Conservation (phyloP, 306 rosid species). For the Cucurbita ficifolia region DNA sequence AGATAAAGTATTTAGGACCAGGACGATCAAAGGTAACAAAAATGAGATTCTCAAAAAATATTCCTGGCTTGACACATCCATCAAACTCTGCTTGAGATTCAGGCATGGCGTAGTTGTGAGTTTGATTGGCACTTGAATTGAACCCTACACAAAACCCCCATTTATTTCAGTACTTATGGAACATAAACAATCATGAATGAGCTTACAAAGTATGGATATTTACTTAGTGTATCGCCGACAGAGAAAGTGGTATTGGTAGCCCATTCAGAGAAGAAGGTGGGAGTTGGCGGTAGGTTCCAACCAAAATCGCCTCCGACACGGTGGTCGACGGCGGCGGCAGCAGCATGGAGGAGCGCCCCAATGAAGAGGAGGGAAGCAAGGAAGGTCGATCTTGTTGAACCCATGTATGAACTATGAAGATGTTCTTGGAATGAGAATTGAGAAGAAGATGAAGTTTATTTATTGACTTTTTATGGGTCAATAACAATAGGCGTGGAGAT, state of each 20-base stretch:
- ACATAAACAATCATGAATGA: too few relatives aligned
- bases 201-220: neutral
- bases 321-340: neutral
- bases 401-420: neutral
- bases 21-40: neutral
- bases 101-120: neutral
- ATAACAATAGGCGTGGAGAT: neutral
- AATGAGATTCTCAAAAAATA: neutral
- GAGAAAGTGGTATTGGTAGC: neutral
- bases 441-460: neutral
- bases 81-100: neutral
- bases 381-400: neutral
- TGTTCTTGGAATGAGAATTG: neutral
- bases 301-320: neutral
- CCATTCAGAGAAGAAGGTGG: conserved; percentile 2
- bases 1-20: neutral
- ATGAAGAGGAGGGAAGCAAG: neutral
- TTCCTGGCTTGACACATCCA: neutral
- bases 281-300: conserved; percentile 1
- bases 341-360: neutral
- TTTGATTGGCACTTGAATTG: neutral
- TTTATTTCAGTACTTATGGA: neutral
- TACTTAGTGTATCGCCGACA: neutral
- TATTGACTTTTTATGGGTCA: neutral
- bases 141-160: neutral